A percentile compares a stretch with the other conserved stretches of the same genome.
Evolutionary conservation across 2,329 filamentous ascomycete species (phyloP).

Genomic region (Coleophoma eucalyptorum): DNA sequence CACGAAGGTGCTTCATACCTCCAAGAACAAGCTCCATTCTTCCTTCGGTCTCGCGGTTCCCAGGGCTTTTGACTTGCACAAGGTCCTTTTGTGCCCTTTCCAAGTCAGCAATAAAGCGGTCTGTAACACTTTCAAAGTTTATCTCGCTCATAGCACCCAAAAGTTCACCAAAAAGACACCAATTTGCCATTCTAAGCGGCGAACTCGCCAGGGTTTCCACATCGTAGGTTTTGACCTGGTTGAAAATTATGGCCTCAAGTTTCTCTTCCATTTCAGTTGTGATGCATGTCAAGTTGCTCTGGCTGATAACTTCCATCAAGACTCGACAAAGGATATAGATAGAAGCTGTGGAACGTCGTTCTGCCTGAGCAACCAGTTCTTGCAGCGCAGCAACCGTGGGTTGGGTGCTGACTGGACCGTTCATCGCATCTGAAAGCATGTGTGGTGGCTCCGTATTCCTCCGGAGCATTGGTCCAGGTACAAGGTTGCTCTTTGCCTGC

Average conservation of each 20-base stretch:
- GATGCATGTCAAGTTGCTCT: constrained; percentile 79
- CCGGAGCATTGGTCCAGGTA: constrained; percentile 44
- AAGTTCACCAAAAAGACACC: constrained; percentile 89
- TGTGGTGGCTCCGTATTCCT: constrained; percentile 68
- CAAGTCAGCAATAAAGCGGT: constrained; percentile 78
- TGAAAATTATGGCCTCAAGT: constrained; percentile 92
- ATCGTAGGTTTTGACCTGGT: constrained; percentile 87
- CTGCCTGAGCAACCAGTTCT: constrained; percentile 73
- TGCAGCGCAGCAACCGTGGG: constrained; percentile 45
- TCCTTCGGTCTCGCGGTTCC: constrained; percentile 67
- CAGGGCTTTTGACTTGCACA: constrained; percentile 59
- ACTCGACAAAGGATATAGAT: constrained; percentile 96
- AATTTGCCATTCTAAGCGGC: constrained; percentile 85
- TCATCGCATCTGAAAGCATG: constrained; percentile 15
- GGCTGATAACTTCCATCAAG: constrained; percentile 87
- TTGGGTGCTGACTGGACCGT: constrained; percentile 7
- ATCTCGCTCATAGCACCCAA: constrained; percentile 95
- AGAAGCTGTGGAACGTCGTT: constrained; percentile 87
- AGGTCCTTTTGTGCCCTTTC: constrained; percentile 75
- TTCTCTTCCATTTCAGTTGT: constrained; percentile 91
- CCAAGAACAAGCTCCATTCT: constrained; percentile 84
- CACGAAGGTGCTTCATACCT: constrained; percentile 84
- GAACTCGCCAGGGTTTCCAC: constrained; percentile 75
- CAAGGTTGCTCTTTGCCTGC: constrained; percentile 2
- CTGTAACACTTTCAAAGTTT: constrained; percentile 80